These are phyloP conservation scores for Medicago ruthenica DNA, from an alignment of 306 rosid species.

Conservation along the genomic window DNA sequence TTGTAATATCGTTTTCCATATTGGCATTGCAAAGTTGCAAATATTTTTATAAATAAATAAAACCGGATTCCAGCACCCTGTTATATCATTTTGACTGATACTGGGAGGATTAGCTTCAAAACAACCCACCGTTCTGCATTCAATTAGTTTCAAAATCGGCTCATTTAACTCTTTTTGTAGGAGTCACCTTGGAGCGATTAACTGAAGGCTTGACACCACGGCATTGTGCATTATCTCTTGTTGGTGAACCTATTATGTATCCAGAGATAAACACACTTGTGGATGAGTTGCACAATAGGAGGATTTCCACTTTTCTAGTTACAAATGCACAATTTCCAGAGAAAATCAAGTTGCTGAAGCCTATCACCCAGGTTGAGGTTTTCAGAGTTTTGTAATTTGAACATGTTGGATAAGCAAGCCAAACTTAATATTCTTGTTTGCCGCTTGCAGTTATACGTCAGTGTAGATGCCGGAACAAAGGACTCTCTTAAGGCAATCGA, in stretches of 20 bases:
- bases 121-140: constrained; percentile 5
- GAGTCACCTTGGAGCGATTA: constrained; percentile 88
- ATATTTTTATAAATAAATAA: constrained; percentile 4
- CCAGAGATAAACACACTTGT: constrained; percentile 91
- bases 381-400: constrained; percentile 21
- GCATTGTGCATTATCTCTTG: constrained; percentile 98
- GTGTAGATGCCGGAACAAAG: constrained; percentile 97
- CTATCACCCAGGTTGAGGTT: constrained; percentile 79
- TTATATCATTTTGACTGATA: constrained; percentile 25
- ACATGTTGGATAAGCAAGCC: constrained; percentile 21
- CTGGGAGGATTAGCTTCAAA: constrained; percentile 26
- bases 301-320: constrained; percentile 91
- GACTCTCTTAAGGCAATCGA: constrained; percentile 96
- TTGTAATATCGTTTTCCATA: too few relatives aligned
- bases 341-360: constrained; percentile 71
- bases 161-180: constrained; percentile 53
- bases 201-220: constrained; percentile 88
- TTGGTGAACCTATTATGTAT: constrained; percentile 98
- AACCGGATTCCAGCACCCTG: background rate
- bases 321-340: constrained; percentile 99
- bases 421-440: constrained; percentile 39
- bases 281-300: constrained; percentile 83
- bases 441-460: constrained; percentile 83
- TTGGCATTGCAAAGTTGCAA: too few relatives aligned
- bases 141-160: constrained; percentile 31